phyloP scores from a whole-genome alignment of 2,329 filamentous ascomycete genomes.

The Hypoxylon sp. region DNA sequence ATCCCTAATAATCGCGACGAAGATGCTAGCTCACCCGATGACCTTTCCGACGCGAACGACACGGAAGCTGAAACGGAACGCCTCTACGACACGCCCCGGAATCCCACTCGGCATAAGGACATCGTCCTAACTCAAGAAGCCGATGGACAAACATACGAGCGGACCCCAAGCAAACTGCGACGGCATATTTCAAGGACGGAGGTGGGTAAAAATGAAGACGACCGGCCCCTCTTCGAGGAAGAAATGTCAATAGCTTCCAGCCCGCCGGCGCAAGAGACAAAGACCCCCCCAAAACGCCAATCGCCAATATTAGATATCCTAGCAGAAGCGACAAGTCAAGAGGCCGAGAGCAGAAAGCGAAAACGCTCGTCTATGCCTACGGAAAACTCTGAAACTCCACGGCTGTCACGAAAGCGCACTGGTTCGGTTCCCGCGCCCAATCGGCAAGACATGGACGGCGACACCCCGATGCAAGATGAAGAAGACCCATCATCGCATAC shows the following conservation, averaged over 20 bases:
- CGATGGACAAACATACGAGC: conserved; percentile 68
- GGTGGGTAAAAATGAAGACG: conserved; percentile 55
- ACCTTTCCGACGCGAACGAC: conserved; percentile 71
- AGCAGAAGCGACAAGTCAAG: conserved; percentile 50
- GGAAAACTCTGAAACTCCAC: conserved; percentile 43
- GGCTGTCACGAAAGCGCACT: conserved; percentile 47
- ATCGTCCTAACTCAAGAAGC: conserved; percentile 70
- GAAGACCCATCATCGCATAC: conserved; percentile 50
- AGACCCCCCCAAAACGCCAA: conserved; percentile 43
- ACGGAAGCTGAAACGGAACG: conserved; percentile 96
- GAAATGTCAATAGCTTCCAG: conserved; percentile 52
- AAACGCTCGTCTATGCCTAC: conserved; percentile 50
- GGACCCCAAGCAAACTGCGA: conserved; percentile 82
- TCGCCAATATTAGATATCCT: conserved; percentile 51
- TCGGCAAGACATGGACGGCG: conserved; percentile 51
- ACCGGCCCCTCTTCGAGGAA: conserved; percentile 53
- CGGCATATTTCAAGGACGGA: conserved; percentile 49
- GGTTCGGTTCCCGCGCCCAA: conserved; percentile 43
- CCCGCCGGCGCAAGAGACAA: conserved; percentile 47
- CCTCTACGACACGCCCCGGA: conserved; percentile 87
- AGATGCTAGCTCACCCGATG: conserved; percentile 59
- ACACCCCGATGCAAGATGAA: conserved; percentile 52
- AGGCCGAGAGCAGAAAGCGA: conserved; percentile 53
- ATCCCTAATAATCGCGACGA: conserved; percentile 45
- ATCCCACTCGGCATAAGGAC: conserved; percentile 68